A percentile compares a stretch with the other conserved stretches of the same genome.
Conservation (phyloP, 768 basidiomycete genomes). For the Lactarius trivialis region DNA sequence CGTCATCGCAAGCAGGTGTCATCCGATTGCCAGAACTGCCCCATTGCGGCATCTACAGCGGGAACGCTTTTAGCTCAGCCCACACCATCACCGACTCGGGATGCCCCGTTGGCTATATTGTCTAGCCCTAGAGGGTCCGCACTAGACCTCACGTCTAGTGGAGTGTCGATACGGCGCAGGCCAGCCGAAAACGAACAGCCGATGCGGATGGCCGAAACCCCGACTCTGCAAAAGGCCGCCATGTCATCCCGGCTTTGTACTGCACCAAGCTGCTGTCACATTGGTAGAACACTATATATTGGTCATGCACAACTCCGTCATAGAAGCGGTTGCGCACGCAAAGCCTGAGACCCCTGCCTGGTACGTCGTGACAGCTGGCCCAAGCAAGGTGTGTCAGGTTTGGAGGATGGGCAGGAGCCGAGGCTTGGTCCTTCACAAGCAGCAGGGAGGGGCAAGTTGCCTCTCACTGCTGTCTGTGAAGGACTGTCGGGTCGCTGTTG, state of each 20-base stretch:
- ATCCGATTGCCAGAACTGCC: background rate
- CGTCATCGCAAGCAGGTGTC: background rate
- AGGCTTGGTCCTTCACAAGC: too few relatives aligned
- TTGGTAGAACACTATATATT: background rate
- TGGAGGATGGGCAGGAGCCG: background rate
- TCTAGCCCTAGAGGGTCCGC: background rate
- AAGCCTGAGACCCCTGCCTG: background rate
- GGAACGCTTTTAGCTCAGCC: background rate
- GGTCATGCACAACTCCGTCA: background rate
- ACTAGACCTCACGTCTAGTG: background rate
- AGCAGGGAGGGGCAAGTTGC: too few relatives aligned
- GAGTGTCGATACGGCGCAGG: background rate
- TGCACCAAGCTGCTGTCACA: background rate
- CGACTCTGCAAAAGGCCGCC: background rate
- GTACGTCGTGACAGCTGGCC: background rate
- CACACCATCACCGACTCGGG: background rate
- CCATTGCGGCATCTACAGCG: background rate
- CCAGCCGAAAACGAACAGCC: background rate
- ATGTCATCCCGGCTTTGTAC: background rate
- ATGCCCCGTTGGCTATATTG: background rate
- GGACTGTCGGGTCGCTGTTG: background rate
- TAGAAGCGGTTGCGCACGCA: background rate
- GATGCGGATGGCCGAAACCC: background rate
- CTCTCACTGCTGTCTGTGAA: background rate
- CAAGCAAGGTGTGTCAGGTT: background rate